Base-by-base conservation (phyloP, 2,329 filamentous ascomycete genomes). In the Drechslerella coelobrocha region DNA sequence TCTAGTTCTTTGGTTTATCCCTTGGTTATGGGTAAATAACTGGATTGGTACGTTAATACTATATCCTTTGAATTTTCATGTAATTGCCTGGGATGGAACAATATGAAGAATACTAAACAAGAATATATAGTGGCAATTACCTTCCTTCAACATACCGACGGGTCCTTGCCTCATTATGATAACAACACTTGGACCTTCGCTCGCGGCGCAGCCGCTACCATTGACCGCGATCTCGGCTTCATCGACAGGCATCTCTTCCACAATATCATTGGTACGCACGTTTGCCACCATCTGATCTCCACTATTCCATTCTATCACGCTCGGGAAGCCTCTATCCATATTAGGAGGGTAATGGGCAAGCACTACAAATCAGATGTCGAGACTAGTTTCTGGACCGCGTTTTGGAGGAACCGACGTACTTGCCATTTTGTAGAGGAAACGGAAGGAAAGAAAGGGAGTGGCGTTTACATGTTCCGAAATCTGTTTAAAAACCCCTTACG, bases 121-220 rank as follows among this genome's bases (percentile, higher is more conserved):
- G 54, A 37, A 29, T 27, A 43, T 26, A 66, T 31, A 86, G 87
- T 90, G 19, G 87, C 87, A 73, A 90, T 90, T 77, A 90, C 88
- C 51, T 90, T 89, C 79, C 86, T 90, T 19, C 88, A 90, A 79
- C 88, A 90, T 82, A 88, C 86, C 61, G 85, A 89, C 76, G 80
- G 77, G 1, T 76, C 79, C 2, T 80, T 87, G 52, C 83, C 83
- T 17, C 84, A 88, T 78, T 88, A 86, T 77, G 82, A 84, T 24
- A 82, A 82, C 45, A 81, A 83, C 17, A 80, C 80, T 60, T 88
- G 86, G 86, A 85, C 83, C 21, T 88, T 84, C 74, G 82, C 85
- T 71, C 84, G 85, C 74, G 86, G 86, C 24, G 85, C 86, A 1
- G 79, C 85, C 12, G 83, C 84, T 34, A 88, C 86, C 2, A 81